Conservation (phyloP, 1,284 basidiomycete species). For the Puccinia triticina region DNA sequence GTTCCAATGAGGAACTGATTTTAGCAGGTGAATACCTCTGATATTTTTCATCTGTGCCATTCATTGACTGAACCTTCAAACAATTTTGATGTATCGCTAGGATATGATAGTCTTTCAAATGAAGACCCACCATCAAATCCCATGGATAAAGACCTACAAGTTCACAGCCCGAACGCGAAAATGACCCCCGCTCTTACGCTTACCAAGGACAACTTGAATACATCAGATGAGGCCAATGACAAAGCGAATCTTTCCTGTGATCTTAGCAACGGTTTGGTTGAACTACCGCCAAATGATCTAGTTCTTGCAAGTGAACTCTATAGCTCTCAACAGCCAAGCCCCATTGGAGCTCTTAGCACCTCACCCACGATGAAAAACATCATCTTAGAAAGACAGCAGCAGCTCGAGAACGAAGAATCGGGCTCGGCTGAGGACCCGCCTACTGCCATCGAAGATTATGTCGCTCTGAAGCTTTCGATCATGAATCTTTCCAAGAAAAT, state of each 20-base stretch:
- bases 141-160: slow-evolving; percentile 33
- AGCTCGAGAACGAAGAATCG: slow-evolving; percentile 1
- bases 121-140: not conserved
- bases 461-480: slow-evolving; percentile 42
- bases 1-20: slow-evolving; percentile 47
- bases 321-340: not conserved
- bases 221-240: slow-evolving; percentile 14
- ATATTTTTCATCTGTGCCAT: not conserved
- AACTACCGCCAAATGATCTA: slow-evolving; percentile 7
- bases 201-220: not conserved
- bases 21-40: slow-evolving; percentile 31
- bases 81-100: slow-evolving; percentile 17
- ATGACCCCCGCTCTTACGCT: not conserved
- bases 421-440: slow-evolving; percentile 2
- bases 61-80: not conserved
- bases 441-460: slow-evolving; percentile 42
- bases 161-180: not conserved
- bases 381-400: slow-evolving; percentile 20
- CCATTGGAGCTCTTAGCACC: not conserved
- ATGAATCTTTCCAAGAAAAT: slow-evolving; percentile 44
- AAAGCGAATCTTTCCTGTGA: not conserved
- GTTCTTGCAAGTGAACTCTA: not conserved
- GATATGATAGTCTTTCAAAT: slow-evolving; percentile 28
- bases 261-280: not conserved
- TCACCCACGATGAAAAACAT: slow-evolving; percentile 15